A percentile compares a stretch with the other conserved stretches of the same genome.
Evolutionary conservation across 148 eudicot genomes (phyloP).

Genomic region (Simmondsia chinensis): DNA sequence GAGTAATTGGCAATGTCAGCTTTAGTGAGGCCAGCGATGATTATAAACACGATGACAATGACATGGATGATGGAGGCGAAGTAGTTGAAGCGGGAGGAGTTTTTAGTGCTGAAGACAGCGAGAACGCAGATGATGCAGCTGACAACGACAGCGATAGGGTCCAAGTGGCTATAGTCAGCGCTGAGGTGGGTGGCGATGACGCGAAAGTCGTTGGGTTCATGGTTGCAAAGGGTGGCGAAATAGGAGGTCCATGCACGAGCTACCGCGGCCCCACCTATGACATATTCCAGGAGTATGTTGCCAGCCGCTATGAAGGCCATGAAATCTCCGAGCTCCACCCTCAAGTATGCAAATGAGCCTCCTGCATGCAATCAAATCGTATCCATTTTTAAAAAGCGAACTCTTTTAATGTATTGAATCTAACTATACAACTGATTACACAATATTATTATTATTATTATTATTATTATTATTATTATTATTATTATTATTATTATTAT

Average conservation of each 20-base stretch:
- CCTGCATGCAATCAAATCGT: conserved; percentile 20
- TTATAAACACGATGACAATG: conserved; percentile 24
- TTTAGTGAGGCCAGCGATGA: conserved; percentile 26
- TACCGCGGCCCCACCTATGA: conserved; percentile 53
- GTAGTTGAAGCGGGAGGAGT: conserved; percentile 34
- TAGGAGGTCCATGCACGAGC: conserved; percentile 76
- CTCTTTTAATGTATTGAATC: too few species aligned
- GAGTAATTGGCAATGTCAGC: conserved; percentile 19
- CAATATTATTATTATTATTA: too few species aligned
- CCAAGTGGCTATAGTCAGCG: conserved; percentile 26
- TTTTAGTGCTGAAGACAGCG: conserved; percentile 29
- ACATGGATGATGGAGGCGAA: conserved; percentile 30
- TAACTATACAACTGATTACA: too few species aligned
- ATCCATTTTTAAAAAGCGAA: too few species aligned
- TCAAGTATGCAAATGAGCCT: conserved; percentile 44
- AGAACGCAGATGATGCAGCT: conserved; percentile 18
- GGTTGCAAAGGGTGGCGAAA: conserved; percentile 51
- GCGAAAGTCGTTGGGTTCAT: conserved; percentile 27
- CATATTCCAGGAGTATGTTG: conserved; percentile 47
- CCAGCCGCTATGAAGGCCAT: conserved; percentile 43
- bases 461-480: too few species aligned
- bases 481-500: too few species aligned
- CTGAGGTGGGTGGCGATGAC: conserved; percentile 16
- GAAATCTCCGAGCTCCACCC: conserved; percentile 50
- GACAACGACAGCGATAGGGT: conserved; percentile 39